Percentiles rank a stretch among this genome's conserved stretches.
Evolutionary conservation across 2,329 filamentous ascomycete species (phyloP).

Genomic region (Botryotinia convoluta): DNA sequence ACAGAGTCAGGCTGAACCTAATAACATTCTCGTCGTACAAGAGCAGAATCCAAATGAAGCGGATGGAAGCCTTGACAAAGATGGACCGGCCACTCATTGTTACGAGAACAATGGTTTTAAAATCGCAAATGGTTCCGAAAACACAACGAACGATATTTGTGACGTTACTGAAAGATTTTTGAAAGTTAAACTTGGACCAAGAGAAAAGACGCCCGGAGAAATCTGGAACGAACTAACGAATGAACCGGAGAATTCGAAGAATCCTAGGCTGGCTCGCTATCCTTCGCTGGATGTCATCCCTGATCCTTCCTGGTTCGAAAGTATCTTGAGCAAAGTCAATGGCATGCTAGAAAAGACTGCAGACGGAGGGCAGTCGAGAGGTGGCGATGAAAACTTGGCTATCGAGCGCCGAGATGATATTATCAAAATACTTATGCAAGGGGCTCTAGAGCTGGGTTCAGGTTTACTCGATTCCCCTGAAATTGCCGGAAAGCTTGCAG

Average conservation of each 20-base stretch:
- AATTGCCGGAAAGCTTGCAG: neutral
- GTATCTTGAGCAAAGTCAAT: neutral
- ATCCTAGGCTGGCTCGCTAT: neutral
- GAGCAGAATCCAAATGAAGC: neutral
- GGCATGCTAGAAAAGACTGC: neutral
- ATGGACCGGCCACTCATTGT: fast-evolving
- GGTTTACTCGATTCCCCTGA: neutral
- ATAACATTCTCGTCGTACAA: neutral
- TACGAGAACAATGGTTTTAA: neutral
- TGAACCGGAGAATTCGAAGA: neutral
- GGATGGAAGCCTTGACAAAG: neutral
- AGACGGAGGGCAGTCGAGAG: neutral
- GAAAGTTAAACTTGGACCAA: too few species aligned
- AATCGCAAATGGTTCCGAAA: neutral
- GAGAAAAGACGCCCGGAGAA: neutral
- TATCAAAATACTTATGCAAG: neutral
- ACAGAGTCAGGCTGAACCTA: neutral
- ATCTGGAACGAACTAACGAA: neutral
- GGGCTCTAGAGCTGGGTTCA: neutral
- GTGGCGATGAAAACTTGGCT: neutral
- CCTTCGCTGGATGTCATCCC: neutral
- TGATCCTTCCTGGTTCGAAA: neutral
- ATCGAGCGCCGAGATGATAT: neutral
- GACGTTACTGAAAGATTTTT: too few species aligned
- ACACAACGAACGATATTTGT: too few species aligned